Conservation (phyloP, 306 rosid genomes). For the Malus sieversii region DNA sequence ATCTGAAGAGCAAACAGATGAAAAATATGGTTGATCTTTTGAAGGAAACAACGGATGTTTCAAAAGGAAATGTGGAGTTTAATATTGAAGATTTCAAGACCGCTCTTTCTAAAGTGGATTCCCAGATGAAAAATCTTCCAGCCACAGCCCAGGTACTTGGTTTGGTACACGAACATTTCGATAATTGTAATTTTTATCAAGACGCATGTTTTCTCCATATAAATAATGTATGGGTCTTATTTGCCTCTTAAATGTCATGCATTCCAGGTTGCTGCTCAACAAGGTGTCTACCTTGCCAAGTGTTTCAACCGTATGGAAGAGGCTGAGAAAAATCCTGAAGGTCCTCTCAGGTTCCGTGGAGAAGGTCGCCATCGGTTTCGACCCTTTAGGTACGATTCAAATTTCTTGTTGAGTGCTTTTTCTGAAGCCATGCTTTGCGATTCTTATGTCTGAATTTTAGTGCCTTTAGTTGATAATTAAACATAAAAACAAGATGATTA, state of each 20-base stretch:
- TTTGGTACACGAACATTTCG: not conserved
- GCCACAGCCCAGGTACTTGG: conserved; percentile 87
- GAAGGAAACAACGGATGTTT: conserved; percentile 51
- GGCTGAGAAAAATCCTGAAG: conserved; percentile 70
- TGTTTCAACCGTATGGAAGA: conserved; percentile 84
- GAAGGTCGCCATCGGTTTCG: conserved; percentile 90
- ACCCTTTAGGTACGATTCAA: conserved; percentile 65
- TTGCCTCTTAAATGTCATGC: conserved; percentile 11
- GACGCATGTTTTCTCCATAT: not conserved
- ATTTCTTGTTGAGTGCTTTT: not conserved
- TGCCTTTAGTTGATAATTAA: too few relatives aligned
- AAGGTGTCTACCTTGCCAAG: conserved; percentile 74
- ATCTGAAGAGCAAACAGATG: conserved; percentile 76
- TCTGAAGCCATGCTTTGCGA: not conserved
- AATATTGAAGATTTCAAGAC: conserved; percentile 67
- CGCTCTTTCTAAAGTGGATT: conserved; percentile 88
- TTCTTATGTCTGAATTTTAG: not conserved
- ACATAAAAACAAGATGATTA: not conserved
- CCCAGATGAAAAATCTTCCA: conserved; percentile 88
- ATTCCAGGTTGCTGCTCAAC: conserved; percentile 92
- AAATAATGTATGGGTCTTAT: not conserved
- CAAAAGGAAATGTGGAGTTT: conserved; percentile 50
- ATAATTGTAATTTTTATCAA: not conserved
- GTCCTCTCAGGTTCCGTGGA: conserved; percentile 93
- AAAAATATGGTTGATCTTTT: conserved; percentile 52